Base-by-base conservation (phyloP, 2,329 filamentous ascomycete genomes). In the Aspergillus transmontanensis region DNA sequence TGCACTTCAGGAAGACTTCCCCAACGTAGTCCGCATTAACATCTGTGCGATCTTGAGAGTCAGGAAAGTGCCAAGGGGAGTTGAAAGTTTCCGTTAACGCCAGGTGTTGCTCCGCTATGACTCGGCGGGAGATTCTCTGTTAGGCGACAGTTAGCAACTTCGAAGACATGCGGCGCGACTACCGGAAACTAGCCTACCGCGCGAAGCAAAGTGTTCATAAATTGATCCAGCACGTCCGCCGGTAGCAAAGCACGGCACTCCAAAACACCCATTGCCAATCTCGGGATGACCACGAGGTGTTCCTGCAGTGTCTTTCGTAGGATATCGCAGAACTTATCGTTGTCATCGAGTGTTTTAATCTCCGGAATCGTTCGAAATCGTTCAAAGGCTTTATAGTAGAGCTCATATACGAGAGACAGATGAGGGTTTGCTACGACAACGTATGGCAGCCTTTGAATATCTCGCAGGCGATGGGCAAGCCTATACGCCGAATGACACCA, bases 331-430 rank as follows among this genome's bases (percentile, higher is more conserved):
- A 96, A 90, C 50, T 79, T 82, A 68, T 97, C 93, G 76, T 99
- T 99, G 72, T 98, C 94, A 36, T 96, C 91, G 41, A 97, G 81
- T 0, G 88, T 91, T 72, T 90, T 90, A 70, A 99, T 89, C 74
- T 97, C 93, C 57, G 89, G 89, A 46, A 97, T 84, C 69, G 90
- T 90, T 55, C 95, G 91, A 67, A 98, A 91, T 59, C 85, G 89
- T 76, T 99, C 95, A 72, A 99, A 99, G n/a, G 95, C 94, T 69
- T 89, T 89, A 80, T 97, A 96, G 82, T 99, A 99, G 7, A 97
- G 85, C 76, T 98, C 93, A 80, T 99, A 99, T 39, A 98, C 95
- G 68, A 96, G 89, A 75, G 91, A 93, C 66, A 99, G 91, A 77
- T 99, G 93, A 7, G 88, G 88, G 73, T 99, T 99, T n/a, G 92